Conservation (phyloP, 257 asterid genomes). For the Fraxinus anomala region DNA sequence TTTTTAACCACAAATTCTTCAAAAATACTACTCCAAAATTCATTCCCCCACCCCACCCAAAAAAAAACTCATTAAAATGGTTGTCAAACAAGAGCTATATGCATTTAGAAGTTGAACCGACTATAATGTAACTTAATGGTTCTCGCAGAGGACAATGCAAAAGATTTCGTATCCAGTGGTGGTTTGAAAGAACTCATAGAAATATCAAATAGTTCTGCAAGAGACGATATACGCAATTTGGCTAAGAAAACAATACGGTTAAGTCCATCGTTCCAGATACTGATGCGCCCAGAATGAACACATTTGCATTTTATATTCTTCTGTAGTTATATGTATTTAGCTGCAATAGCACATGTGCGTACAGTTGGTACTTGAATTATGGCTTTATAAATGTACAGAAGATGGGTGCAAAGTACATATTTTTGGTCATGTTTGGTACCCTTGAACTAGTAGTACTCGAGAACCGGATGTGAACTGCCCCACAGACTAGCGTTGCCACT, state of each 20-base stretch:
- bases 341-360: not conserved
- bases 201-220: constrained; percentile 66
- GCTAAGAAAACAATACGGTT: constrained; percentile 73
- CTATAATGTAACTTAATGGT: constrained; percentile 12
- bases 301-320: not conserved
- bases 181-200: constrained; percentile 61
- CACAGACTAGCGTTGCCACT: no score
- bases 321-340: not conserved
- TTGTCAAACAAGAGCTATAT: not conserved
- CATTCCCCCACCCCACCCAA: no score
- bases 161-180: constrained; percentile 64
- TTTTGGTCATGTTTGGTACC: not conserved
- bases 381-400: constrained; percentile 19
- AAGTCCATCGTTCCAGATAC: constrained; percentile 53
- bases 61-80: no score
- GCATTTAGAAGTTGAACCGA: constrained; percentile 2
- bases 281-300: constrained; percentile 34
- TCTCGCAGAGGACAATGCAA: constrained; percentile 67
- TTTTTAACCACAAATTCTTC: no score
- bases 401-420: not conserved
- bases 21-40: no score
- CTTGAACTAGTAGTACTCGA: not conserved
- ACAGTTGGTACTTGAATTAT: not conserved
- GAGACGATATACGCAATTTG: constrained; percentile 89
- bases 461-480: no score